Evolutionary conservation across 352 stramenopile species (phyloP), one percentile per base, ranked within the genome.

Genomic region (Thalassiosira ordinaria): DNA sequence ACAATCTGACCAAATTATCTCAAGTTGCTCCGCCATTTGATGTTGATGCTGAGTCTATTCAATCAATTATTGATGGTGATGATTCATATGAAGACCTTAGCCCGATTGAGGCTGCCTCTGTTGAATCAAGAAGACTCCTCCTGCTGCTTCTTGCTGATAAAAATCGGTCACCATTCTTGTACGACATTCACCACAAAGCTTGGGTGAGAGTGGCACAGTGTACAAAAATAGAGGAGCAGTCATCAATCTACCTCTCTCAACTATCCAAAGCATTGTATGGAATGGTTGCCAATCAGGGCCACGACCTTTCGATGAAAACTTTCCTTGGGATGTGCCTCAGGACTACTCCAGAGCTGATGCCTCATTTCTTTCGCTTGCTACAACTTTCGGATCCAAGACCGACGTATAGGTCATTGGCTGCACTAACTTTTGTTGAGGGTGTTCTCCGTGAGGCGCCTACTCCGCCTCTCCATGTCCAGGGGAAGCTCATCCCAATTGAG

Each of bases 81-180:
- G 59, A 89, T 27, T 44, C n/a, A 16, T 61, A 77, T 51, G 61
- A 80, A 22, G 35, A 62, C 14, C 16, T 75, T 11, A 47, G 55
- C 33, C 24, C 56, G 0, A 68, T 86, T 5, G 47, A 84, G 62
- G 22, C 64, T 41, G 53, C 69, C 16, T 73, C 75, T 14, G 47
- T 81, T 18, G 78, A 90, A 75, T 78, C 84, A 20, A 77, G 87
- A 20, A 64, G 85, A 14, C 27, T 92, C 2, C 53, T 92, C 9
- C 89, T 89, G 64, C 39, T 78, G 14, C 33, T 89, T 9, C 53
- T 92, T n/a, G 74, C 46, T 26, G 70, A 89, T 63, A 9, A 49
- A 11, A n/a, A 66, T 11, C 41, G 46, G 33, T 91, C 87, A 11
- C 87, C 87, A 49, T 85, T 89, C 35, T 65, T 92, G 13, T 37